These are phyloP conservation scores for Zygoascus sp. DNA, from an alignment of 1,139 yeast genomes.

Conservation along the genomic window DNA sequence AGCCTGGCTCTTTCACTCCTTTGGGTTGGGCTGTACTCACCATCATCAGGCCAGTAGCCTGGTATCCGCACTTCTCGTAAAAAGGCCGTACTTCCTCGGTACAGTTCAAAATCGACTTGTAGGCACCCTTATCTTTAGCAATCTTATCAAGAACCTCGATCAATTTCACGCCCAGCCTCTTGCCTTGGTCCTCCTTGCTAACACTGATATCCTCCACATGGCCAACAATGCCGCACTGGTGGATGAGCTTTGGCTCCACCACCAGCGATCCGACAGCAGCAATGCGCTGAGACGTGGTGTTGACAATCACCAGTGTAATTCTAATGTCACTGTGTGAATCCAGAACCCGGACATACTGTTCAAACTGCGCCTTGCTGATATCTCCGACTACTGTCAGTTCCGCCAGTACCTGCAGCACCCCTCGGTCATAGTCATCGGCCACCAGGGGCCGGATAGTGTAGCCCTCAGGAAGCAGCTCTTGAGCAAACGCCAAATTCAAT, in stretches of 20 bases:
- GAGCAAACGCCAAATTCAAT: slow-evolving; percentile 4
- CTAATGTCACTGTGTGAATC: slow-evolving; percentile 3
- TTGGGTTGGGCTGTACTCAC: slow-evolving; percentile 17
- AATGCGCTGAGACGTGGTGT: slow-evolving; percentile 26
- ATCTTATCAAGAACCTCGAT: slow-evolving; percentile 51
- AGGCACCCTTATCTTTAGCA: slow-evolving; percentile 55
- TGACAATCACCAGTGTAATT: slow-evolving; percentile 46
- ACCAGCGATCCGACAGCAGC: slow-evolving; percentile 40
- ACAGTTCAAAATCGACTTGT: slow-evolving; percentile 75
- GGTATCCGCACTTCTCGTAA: slow-evolving; percentile 69
- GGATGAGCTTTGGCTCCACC: slow-evolving; percentile 50
- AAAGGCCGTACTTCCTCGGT: slow-evolving; percentile 61
- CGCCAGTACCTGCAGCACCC: slow-evolving; percentile 44
- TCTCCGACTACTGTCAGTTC: slow-evolving; percentile 56
- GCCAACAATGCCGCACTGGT: slow-evolving; percentile 78
- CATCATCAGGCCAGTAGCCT: slow-evolving; percentile 33
- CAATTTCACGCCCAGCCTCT: slow-evolving; percentile 56
- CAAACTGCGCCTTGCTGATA: slow-evolving; percentile 39
- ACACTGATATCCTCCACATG: slow-evolving; percentile 94
- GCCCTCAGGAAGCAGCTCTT: slow-evolving; percentile 41
- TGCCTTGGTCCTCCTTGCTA: slow-evolving; percentile 68
- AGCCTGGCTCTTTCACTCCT: too few species aligned
- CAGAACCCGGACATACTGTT: slow-evolving; percentile 38
- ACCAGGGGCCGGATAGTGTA: slow-evolving; percentile 46
- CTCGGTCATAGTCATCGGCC: slow-evolving; percentile 41